These are phyloP conservation scores for Neurospora sp. DNA, from an alignment of 495 filamentous ascomycete genomes.

Conservation along the genomic window DNA sequence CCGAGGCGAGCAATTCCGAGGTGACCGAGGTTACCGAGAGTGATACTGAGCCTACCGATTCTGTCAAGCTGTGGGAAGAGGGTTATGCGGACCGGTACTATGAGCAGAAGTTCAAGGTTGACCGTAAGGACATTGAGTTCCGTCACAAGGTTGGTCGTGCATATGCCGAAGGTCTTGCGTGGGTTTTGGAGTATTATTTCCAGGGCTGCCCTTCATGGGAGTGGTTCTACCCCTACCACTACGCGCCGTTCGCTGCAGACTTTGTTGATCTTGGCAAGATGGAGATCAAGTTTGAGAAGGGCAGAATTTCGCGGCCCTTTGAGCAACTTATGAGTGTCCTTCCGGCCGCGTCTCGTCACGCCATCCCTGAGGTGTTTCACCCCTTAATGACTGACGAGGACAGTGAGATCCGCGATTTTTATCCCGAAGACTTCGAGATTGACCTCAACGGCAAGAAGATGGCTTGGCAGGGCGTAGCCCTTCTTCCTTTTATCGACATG, in stretches of 20 bases:
- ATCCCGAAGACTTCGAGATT: conserved; percentile 84
- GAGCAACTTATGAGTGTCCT: conserved; percentile 98
- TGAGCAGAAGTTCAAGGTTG: conserved; percentile 90
- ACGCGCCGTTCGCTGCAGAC: conserved; percentile 93
- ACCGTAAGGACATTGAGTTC: conserved; percentile 72
- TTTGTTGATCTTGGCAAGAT: conserved; percentile 78
- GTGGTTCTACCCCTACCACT: conserved; percentile 98
- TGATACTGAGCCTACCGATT: conserved; percentile 62
- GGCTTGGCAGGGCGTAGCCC: conserved; percentile 90
- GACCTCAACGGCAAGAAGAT: conserved; percentile 98
- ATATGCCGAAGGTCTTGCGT: conserved; percentile 94
- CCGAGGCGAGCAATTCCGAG: conserved; percentile 35
- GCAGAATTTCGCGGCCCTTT: conserved; percentile 79
- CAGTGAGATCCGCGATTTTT: conserved; percentile 93
- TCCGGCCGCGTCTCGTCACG: conserved; percentile 83
- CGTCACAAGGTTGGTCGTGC: conserved; percentile 82
- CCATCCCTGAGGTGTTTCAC: conserved; percentile 80
- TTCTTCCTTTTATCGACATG: conserved; percentile 95
- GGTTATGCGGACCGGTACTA: conserved; percentile 96
- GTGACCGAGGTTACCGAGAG: conserved; percentile 17
- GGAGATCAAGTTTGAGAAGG: conserved; percentile 74
- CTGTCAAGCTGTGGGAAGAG: conserved; percentile 85
- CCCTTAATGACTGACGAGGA: conserved; percentile 76
- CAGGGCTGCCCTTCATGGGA: conserved; percentile 97
- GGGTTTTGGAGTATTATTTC: conserved; percentile 97